Evolutionary conservation across 1,139 yeast genomes (phyloP), one percentile per base, ranked within the genome.

Genomic region (Sugiyamaella grinbergsii): DNA sequence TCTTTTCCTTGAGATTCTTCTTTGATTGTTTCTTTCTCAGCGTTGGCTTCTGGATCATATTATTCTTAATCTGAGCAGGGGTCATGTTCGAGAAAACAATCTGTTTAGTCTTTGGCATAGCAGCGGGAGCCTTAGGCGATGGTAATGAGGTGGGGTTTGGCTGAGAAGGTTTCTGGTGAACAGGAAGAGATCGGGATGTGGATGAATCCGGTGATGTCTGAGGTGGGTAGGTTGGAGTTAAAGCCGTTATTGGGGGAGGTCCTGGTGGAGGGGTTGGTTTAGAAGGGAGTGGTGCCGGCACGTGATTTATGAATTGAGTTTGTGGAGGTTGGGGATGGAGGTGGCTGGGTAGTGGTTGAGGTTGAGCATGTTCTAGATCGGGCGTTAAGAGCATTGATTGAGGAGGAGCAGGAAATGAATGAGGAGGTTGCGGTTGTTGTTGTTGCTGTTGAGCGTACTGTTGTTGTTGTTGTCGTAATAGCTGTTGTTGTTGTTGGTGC

Each of bases 71-170:
- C 37, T 50, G 53, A 7, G 53, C 53, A 23, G 45, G 49, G 2
- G 53, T 50, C 47, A 46, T 50, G 29, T 50, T 50, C 18, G 53
- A 45, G 29, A 51, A 50, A 16, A 53, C 52, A 37, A 52, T 50
- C 11, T 45, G 49, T 36, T 46, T 43, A 19, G 41, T 47, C 38
- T 51, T 53, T 2, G 52, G 47, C 29, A 48, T 45, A 22, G 49
- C 42, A 7, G 43, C 43, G 11, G 50, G 51, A 26, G 48, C 47
- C 19, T 28, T 43, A 13, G 33, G 46, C 20, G 39, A 43, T 28
- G 52, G 46, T 22, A 33, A 28, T 22, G 49, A 34, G 23, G 20
- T 38, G 7, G 16, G 31, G 16, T 33, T 33, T 19, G 40, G 54
- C n/a, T n/a, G n/a, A 15, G 33, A 41, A 22, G 42, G 40, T 22